Evolutionary conservation across 495 filamentous ascomycete genomes (phyloP), one percentile per base, ranked within the genome.

Genomic region (Tricharina praecox): DNA sequence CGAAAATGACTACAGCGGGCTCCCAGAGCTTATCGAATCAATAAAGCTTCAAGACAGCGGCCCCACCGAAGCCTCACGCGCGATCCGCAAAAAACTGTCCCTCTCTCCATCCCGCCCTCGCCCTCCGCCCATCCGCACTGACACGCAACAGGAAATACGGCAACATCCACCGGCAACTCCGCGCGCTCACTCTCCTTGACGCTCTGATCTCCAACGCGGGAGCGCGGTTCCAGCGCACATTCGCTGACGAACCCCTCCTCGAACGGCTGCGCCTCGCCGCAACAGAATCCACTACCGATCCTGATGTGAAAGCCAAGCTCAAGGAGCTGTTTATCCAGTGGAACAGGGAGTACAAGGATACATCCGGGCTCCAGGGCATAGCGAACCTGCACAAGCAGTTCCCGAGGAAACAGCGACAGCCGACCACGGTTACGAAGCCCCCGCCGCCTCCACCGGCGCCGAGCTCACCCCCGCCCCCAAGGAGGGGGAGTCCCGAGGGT

Each of bases 191-290:
- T 8, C 59, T 61, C 23, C 77, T 99, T 3, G 90, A 99, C 62
- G 86, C 81, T 36, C 69, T 96, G 20, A 92, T 99, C 24, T 83
- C 94, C 58, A 99, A 96, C 67, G 85, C 85, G 15, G 88, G 87
- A 2, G 73, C 81, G 10, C 76, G 82, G 24, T 96, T 99, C 61
- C 79, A 94, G 65, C 75, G 83, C 13, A 70, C 67, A 23, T 95
- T 96, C 61, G 82, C 79, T 19, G 88, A 96, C 20, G 45, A 48
- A 39, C 78, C 85, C 8, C 68, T 96, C 26, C 74, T 99, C 15
- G 92, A 99, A 62, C 81, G 92, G 36, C 68, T 99, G 23, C 79
- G 92, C 18, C 78, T 96, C 37, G 79, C 85, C 36, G 82, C 79
- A 10, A 90, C 81, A 16, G 87, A 92, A 33, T 69, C 81, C 1